Percentiles rank a stretch among this genome's conserved stretches.
phyloP scores from a whole-genome alignment of 2,329 filamentous ascomycete genomes.

The Fusarium pseudonygamai region DNA sequence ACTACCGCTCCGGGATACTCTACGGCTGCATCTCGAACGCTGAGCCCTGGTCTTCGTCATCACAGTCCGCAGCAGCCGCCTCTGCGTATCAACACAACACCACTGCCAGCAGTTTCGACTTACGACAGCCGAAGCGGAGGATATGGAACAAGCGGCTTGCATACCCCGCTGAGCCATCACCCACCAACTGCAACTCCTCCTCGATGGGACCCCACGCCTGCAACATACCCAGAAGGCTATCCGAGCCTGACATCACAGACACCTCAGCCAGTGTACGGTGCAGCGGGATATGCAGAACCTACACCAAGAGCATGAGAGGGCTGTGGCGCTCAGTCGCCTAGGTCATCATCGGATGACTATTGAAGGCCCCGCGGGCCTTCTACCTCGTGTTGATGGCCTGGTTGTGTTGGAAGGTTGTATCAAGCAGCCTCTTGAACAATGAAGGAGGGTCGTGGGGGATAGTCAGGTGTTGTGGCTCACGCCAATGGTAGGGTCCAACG shows the following conservation, averaged over 20 bases:
- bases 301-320: constrained; percentile 52
- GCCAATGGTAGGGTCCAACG: constrained; percentile 47
- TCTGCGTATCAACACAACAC: constrained; percentile 50
- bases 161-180: constrained; percentile 52
- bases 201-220: constrained; percentile 54
- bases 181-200: constrained; percentile 51
- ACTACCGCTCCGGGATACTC: constrained; percentile 48
- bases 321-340: constrained; percentile 20
- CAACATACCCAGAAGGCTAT: constrained; percentile 52
- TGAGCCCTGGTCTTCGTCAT: constrained; percentile 52
- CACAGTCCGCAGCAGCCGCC: constrained; percentile 50
- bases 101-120: constrained; percentile 50
- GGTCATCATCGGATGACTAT: constrained; percentile 38
- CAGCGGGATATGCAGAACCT: constrained; percentile 54
- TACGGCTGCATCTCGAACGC: constrained; percentile 51
- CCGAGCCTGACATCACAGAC: constrained; percentile 50
- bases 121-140: constrained; percentile 52
- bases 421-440: constrained; percentile 47
- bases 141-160: constrained; percentile 53
- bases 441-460: constrained; percentile 43
- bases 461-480: constrained; percentile 52
- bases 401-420: constrained; percentile 37
- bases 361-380: constrained; percentile 7
- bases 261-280: constrained; percentile 53
- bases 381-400: constrained; percentile 38